phyloP scores from a whole-genome alignment of 345 rosid species.

The Nephelium lappaceum region DNA sequence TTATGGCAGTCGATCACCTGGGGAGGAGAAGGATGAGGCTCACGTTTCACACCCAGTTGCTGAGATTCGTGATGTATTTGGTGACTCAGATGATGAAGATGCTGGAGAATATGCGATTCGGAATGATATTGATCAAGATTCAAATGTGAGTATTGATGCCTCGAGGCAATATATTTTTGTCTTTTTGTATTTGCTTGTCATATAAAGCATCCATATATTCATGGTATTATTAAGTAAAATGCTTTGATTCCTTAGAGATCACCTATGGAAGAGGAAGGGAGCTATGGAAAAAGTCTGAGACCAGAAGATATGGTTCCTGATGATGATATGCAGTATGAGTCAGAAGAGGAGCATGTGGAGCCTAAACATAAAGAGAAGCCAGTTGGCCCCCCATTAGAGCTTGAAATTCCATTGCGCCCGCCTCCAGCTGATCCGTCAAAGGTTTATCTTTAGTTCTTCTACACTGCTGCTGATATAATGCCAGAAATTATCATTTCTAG shows the following conservation, averaged over 20 bases:
- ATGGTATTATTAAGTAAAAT: constrained; percentile 15
- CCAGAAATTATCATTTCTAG: neutral
- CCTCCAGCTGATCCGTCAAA: constrained; percentile 84
- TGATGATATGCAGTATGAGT: constrained; percentile 77
- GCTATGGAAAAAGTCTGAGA: constrained; percentile 66
- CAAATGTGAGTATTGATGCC: constrained; percentile 53
- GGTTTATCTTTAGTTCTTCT: constrained; percentile 43
- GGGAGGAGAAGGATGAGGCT: constrained; percentile 66
- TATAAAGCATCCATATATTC: constrained; percentile 7
- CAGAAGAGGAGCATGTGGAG: constrained; percentile 84
- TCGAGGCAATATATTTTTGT: constrained; percentile 4
- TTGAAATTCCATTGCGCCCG: constrained; percentile 79
- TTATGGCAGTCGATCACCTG: constrained; percentile 56
- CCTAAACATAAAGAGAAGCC: constrained; percentile 81
- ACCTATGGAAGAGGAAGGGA: constrained; percentile 79
- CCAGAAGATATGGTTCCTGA: constrained; percentile 79
- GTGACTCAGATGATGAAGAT: constrained; percentile 97
- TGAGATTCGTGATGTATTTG: constrained; percentile 97
- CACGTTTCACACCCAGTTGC: constrained; percentile 63
- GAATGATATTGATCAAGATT: constrained; percentile 69
- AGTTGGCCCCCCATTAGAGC: constrained; percentile 85
- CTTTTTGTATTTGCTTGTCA: constrained; percentile 5
- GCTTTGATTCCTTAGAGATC: constrained; percentile 54
- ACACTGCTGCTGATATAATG: neutral
- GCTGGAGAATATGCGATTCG: constrained; percentile 63